phyloP scores from a whole-genome alignment of 2,329 filamentous ascomycete genomes.

The Atkinsonella texensis region DNA sequence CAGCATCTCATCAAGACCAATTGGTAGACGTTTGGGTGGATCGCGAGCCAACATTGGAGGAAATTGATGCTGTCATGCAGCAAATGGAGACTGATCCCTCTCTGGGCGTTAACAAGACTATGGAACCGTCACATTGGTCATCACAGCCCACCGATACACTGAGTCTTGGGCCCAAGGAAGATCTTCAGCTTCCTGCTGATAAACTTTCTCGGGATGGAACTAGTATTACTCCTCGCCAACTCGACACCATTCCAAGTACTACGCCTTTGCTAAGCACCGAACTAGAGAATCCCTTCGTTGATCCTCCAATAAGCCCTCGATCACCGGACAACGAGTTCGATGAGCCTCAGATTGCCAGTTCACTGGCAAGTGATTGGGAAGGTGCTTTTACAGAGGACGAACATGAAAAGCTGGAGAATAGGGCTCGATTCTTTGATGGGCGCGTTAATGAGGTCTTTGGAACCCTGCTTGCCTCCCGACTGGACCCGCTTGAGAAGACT shows the following conservation, averaged over 20 bases:
- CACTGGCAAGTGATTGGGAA: slow-evolving; percentile 84
- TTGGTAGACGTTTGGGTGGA: slow-evolving; percentile 8
- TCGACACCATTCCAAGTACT: slow-evolving; percentile 32
- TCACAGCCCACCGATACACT: slow-evolving; percentile 15
- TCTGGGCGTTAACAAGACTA: slow-evolving; percentile 57
- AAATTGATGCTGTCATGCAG: slow-evolving; percentile 88
- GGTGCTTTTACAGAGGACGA: slow-evolving; percentile 71
- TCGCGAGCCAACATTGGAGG: slow-evolving; percentile 52
- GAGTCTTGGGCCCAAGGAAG: slow-evolving; percentile 38
- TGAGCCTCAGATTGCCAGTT: slow-evolving; percentile 30
- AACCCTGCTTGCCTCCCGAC: slow-evolving; percentile 58
- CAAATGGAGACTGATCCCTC: slow-evolving; percentile 64
- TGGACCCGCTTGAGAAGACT: slow-evolving; percentile 72
- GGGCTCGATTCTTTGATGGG: slow-evolving; percentile 80
- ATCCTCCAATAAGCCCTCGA: slow-evolving; percentile 33
- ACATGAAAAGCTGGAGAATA: slow-evolving; percentile 68
- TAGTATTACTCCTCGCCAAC: slow-evolving; percentile 57
- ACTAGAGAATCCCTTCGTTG: slow-evolving; percentile 51
- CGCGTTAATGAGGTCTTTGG: slow-evolving; percentile 82
- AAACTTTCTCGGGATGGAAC: slow-evolving; percentile 56
- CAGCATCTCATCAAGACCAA: background rate
- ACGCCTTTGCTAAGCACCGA: slow-evolving; percentile 38
- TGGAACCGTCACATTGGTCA: slow-evolving; percentile 33
- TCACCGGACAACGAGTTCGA: slow-evolving; percentile 34
- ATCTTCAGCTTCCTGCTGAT: slow-evolving; percentile 35